Percentiles rank a stretch among this genome's conserved stretches.
phyloP scores from a whole-genome alignment of 768 basidiomycete species.

The Favolaschia claudopus region DNA sequence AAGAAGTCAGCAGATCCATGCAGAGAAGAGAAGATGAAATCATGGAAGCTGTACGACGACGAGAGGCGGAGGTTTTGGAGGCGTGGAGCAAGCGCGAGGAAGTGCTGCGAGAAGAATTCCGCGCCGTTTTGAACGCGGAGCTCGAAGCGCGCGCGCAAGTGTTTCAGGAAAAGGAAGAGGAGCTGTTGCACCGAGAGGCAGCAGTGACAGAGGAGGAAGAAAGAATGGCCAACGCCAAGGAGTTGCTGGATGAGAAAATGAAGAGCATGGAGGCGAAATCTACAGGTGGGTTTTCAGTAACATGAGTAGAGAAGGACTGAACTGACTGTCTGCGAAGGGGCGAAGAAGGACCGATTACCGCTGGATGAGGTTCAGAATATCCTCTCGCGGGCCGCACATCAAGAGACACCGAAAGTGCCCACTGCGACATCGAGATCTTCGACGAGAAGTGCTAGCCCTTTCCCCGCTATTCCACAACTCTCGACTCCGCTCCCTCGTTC shows the following conservation, averaged over 20 bases:
- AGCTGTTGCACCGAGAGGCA: conserved; percentile 40
- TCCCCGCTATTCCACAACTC: conserved; percentile 41
- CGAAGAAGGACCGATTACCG: conserved; percentile 48
- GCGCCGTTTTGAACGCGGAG: conserved; percentile 35
- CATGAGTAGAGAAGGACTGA: background rate
- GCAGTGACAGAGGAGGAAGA: conserved; percentile 51
- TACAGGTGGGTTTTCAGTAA: background rate
- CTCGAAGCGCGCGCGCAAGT: conserved; percentile 60
- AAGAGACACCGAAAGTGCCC: conserved; percentile 36
- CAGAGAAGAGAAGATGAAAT: conserved; percentile 37
- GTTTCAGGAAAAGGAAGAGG: conserved; percentile 59
- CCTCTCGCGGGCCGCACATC: conserved; percentile 41
- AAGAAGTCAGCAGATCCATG: conserved; percentile 28
- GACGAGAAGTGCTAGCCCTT: conserved; percentile 28
- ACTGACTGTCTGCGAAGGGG: conserved; percentile 26
- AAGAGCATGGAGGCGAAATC: conserved; percentile 47
- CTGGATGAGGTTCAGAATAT: conserved; percentile 82
- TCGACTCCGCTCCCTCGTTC: conserved; percentile 62
- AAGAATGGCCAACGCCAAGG: conserved; percentile 52
- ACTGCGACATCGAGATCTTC: conserved; percentile 32
- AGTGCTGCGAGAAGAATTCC: conserved; percentile 52
- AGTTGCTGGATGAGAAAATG: conserved; percentile 60
- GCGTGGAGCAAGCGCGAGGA: conserved; percentile 73
- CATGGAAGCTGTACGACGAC: conserved; percentile 63
- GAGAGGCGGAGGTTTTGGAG: conserved; percentile 74